Evolutionary conservation across 73 alveolate genomes (phyloP).

Genomic region (Paramecium sexaurelia): DNA sequence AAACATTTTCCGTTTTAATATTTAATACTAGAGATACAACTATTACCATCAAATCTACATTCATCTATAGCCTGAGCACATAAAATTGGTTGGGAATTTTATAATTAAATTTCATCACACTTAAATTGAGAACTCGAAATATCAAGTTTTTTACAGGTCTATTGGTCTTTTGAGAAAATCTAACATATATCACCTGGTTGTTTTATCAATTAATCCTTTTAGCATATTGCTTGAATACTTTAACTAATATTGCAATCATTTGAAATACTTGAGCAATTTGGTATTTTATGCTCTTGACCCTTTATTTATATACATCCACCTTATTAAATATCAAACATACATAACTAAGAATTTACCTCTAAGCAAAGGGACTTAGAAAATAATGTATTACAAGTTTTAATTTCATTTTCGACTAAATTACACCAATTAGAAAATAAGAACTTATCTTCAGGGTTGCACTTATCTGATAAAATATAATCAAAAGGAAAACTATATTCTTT

Average conservation of each 20-base stretch:
- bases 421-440: too few species aligned
- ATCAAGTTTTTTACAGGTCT: neutral
- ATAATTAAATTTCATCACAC: neutral
- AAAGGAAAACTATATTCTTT: too few species aligned
- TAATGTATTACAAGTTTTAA: neutral
- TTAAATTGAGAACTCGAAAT: neutral
- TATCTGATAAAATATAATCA: too few species aligned
- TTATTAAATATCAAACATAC: neutral
- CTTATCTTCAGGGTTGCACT: too few species aligned
- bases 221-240: neutral
- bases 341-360: neutral
- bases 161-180: neutral
- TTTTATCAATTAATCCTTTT: neutral
- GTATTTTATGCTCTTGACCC: neutral
- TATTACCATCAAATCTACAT: neutral
- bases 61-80: neutral
- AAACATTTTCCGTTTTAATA: too few species aligned
- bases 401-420: too few species aligned
- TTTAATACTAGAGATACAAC: too few species aligned
- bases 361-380: slow-evolving; percentile 19
- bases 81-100: neutral
- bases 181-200: neutral
- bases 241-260: neutral
- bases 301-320: neutral
- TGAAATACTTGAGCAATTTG: neutral